Base-by-base conservation (phyloP, 176 grass and related monocot species). In the Guadua angustifolia region DNA sequence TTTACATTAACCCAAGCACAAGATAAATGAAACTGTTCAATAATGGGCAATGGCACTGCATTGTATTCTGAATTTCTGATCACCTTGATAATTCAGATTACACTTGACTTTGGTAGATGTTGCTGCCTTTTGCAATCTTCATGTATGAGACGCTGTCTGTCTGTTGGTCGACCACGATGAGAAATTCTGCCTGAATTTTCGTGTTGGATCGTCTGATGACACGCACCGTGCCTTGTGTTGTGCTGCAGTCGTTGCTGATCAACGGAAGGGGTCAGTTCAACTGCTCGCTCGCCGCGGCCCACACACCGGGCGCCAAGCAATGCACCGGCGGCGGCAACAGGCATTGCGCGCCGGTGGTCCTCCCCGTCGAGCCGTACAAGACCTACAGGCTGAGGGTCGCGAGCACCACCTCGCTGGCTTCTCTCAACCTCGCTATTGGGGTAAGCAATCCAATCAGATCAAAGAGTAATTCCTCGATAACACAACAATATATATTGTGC, bases 391-490 rank as follows among this genome's bases (percentile, higher is more conserved):
- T 97, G 59, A 29, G 92, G 58, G 82, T 97, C 42, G 71, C 92
- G 19, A 97, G 94, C 88, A 94, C 90, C 84, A 97, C 94, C 15
- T 97, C 94, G 0, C 88, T 97, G 4, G 74, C 94, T 15, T 94
- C 94, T 5, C 94, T 97, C 73, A 97, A 94, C 58, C 66, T 97
- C 63, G 94, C 88, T 0, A 59, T 97, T 16, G 88, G 88, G 69
- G 94, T 97, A 83, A 84, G 85, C 24, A 70, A 85, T 32, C 10
- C 45, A 46, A 12, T 14, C 50, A 52, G 29, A 29, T 21, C 50
- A 22, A 43, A 49, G 1, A 11, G 15, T 22, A 64, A 21, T 42
- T 75, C 19, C 6, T 11, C 3, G 29, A 69, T 12, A 26, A 57
- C 2, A 26, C 24, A 35, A 49, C 16, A 33, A 5, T 33, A 36